Base-by-base conservation (phyloP, 192 early-diverging fungal species). In the Coemansia aciculifera region DNA sequence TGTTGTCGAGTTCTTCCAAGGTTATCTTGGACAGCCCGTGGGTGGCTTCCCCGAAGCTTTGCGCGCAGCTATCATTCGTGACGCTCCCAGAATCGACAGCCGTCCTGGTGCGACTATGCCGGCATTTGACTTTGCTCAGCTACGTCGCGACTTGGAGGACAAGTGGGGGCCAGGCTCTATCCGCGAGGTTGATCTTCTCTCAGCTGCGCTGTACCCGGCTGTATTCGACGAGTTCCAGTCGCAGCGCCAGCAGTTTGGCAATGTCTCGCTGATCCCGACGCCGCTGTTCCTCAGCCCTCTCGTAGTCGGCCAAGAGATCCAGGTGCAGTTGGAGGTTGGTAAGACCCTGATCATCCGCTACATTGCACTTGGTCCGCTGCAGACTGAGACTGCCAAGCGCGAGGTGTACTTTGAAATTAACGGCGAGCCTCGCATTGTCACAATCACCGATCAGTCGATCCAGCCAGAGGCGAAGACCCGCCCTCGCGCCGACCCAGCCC, bases 401-500 rank as follows among this genome's bases (percentile, higher is more conserved):
- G 96, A 98, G 71, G 94, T 98, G 24, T 98, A 92, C 89, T 98
- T 98, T 85, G 90, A 91, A 69, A 73, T 98, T 67, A 97, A 98
- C 75, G 95, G 96, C 67, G 96, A 98, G 79, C 91, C 92, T 15
- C 87, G 96, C 73, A 91, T 92, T 56, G 88, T 95, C 38, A 89
- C 87, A 64, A 84, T 94, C 40, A 82, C 70, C 31, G 90, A 92
- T 59, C 77, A 62, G 36, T 89, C 86, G 44, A 86, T 89, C 34
- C 68, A 84, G 73, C 78, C 68, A 13, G 88, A 88, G 69, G 80
- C 84, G 59, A 82, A 87, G 38, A 81, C 85, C n/a, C 89, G 87
- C 52, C 88, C 79, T 57, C 91, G 91, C 75, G 96, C 95, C 12
- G 87, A 95, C 69, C 79, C 89, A 0, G 75, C 79, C 62, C 87